Evolutionary conservation across 2,329 filamentous ascomycete species (phyloP), one percentile per base, ranked within the genome.

Genomic region (Cordyceps cicadae): DNA sequence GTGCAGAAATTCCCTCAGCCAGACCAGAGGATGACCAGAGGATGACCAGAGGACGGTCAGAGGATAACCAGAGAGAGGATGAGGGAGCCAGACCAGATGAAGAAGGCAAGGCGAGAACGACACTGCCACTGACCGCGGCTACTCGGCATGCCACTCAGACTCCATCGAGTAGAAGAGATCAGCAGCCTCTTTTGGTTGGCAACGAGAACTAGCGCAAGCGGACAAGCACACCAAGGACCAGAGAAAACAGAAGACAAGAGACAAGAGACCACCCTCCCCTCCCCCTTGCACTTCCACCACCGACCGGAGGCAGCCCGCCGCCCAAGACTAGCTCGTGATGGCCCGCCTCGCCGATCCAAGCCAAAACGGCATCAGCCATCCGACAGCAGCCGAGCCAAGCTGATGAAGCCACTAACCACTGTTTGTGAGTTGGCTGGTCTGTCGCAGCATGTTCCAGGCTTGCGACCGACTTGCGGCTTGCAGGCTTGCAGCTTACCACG

Each of bases 311-410:
- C 49, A 53, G 57, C 49, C 57, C 39, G 57, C 39, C 14, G n/a
- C 17, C 7, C 5, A 21, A 32, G 3, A 17, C 43, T 32, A 41
- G 46, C 46, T 50, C 53, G 39, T 43, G 34, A 39, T 48, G 37
- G 57, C 57, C 56, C 49, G 19, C 57, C 19, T 53, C 39, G 57
- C 29, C 49, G 57, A 59, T 59, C 57, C 57, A 59, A 39, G 57
- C 49, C 49, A 59, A 53, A 48, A 46, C 49, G 57, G 57, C 57
- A 59, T 48, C 39, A n/a, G 29, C 57, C 29, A 53, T 48, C 46
- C 55, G 55, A 52, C 56, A 32, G 45, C 26, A 29, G 46, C 19
- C 21, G 1, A 29, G 15, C 3, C 5, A n/a, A 17, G 15, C 41
- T 29, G 29, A 43, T 17, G 14, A n/a, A n/a, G n/a, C n/a, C n/a